A percentile compares a stretch with the other conserved stretches of the same genome.
These are phyloP conservation scores for Eimeria sp. DNA, from an alignment of 169 alveolate species.

Conservation along the genomic window DNA sequence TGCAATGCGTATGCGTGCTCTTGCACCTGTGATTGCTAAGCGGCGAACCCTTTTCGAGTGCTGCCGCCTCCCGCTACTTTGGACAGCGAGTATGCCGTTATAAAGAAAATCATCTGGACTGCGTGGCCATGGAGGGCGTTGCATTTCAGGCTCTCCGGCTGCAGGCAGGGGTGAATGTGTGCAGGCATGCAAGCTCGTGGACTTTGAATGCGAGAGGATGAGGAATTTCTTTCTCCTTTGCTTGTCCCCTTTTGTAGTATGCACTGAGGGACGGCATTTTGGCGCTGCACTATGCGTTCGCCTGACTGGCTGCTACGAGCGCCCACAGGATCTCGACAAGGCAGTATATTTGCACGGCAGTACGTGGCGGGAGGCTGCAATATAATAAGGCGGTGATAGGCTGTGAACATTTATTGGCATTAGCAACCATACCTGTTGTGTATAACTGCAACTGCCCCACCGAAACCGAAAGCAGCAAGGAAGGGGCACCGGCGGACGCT, in stretches of 20 bases:
- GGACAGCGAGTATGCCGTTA: too few species aligned
- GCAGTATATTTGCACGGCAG: not conserved
- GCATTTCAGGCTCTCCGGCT: not conserved
- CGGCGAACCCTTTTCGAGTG: too few species aligned
- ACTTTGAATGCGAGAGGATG: not conserved
- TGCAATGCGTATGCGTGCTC: too few species aligned
- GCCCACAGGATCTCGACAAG: not conserved
- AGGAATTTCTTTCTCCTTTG: not conserved
- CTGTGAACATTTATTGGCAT: not conserved
- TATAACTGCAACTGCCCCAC: not conserved
- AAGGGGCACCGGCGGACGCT: not conserved
- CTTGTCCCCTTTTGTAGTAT: too few species aligned
- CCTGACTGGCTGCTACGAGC: too few species aligned
- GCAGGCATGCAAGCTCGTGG: not conserved
- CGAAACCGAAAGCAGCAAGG: not conserved
- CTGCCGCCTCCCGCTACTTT: too few species aligned
- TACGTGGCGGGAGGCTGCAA: not conserved
- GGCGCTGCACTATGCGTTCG: not conserved
- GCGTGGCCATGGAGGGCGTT: too few species aligned
- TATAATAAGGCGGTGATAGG: not conserved
- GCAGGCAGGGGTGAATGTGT: not conserved
- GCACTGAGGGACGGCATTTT: not conserved
- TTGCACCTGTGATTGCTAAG: too few species aligned
- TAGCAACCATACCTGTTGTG: not conserved
- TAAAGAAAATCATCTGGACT: too few species aligned